Base-by-base conservation (phyloP, 495 filamentous ascomycete genomes). In the Amniculicola lignicola region DNA sequence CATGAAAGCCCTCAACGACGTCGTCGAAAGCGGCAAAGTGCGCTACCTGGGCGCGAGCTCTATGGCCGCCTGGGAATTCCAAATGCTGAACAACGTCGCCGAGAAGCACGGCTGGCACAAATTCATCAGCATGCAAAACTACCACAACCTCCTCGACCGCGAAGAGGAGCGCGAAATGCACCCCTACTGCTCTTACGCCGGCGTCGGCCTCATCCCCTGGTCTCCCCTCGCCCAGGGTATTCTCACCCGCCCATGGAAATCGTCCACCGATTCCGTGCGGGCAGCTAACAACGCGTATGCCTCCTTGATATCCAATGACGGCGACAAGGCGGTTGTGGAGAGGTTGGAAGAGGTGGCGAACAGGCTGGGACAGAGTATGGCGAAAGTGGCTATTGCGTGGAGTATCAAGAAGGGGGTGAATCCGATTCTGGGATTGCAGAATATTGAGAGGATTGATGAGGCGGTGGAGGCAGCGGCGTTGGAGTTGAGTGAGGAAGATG, bases 1-100 rank as follows among this genome's bases (percentile, higher is more conserved):
- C 6, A 89, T 92, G 85, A 69, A 80, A 63, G 64, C 81, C 3
- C 63, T 84, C 35, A 80, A 83, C 50, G 80, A 83, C 59, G 73
- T 82, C 2, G 61, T 83, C 5, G 76, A 81, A 61, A 76, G 69
- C 15, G 81, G 80, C 6, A 79, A 79, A 65, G 80, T 81, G n/a
- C 67, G 78, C 33, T 75, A 74, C 43, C 67, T 75, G 29, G 73
- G 73, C 7, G 73, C 73, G 3, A 69, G 65, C 14, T 71, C 66
- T 43, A 83, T 83, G 80, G 72, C 74, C 1, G 71, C 79, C 0
- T 82, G 78, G 77, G 76, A 84, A 47, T 82, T 83, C 65, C 77
- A 78, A 59, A 63, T 67, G 16, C 70, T 82, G 21, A 78, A 82
- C 42, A 79, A 79, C 56, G 68, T 79, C 60, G 79, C 79, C 41